These are phyloP conservation scores for Buxus sempervirens DNA, from an alignment of 164 flowering plant genomes.

Conservation along the genomic window DNA sequence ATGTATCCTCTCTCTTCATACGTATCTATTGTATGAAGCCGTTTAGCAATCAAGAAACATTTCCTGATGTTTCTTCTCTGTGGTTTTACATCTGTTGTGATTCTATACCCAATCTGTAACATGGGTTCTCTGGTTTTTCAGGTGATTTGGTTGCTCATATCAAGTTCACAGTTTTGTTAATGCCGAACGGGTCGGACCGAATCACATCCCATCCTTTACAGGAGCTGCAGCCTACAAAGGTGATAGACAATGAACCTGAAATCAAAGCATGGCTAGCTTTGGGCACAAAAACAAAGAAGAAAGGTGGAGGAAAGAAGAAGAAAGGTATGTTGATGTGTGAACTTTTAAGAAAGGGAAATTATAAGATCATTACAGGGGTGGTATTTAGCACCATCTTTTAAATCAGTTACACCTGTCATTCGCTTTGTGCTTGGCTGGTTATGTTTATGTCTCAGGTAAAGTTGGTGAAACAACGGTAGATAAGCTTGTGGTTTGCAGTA, in stretches of 20 bases:
- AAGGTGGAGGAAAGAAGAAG: constrained; percentile 97
- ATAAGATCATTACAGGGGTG: too few relatives aligned
- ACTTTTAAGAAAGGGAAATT: too few relatives aligned
- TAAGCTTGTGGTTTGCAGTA: too few relatives aligned
- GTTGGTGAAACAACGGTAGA: too few relatives aligned
- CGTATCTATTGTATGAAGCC: too few relatives aligned
- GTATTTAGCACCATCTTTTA: too few relatives aligned
- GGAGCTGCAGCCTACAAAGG: constrained; percentile 73
- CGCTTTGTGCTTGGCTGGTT: too few relatives aligned
- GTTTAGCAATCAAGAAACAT: too few relatives aligned
- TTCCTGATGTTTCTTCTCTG: neutral
- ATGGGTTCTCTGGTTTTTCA: constrained; percentile 29
- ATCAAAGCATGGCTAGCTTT: constrained; percentile 92
- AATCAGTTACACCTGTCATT: too few relatives aligned
- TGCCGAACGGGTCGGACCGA: constrained; percentile 96
- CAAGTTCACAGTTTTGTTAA: constrained; percentile 88
- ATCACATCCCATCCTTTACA: constrained; percentile 78
- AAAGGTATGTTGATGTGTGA: constrained; percentile 48
- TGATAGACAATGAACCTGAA: constrained; percentile 68
- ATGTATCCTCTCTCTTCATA: too few relatives aligned
- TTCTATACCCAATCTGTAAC: neutral
- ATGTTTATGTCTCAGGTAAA: too few relatives aligned
- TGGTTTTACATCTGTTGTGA: neutral
- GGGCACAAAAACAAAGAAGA: constrained; percentile 83
- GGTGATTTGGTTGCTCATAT: constrained; percentile 90